Conservation (phyloP, 164 flowering plant species). For the Vitis riparia region DNA sequence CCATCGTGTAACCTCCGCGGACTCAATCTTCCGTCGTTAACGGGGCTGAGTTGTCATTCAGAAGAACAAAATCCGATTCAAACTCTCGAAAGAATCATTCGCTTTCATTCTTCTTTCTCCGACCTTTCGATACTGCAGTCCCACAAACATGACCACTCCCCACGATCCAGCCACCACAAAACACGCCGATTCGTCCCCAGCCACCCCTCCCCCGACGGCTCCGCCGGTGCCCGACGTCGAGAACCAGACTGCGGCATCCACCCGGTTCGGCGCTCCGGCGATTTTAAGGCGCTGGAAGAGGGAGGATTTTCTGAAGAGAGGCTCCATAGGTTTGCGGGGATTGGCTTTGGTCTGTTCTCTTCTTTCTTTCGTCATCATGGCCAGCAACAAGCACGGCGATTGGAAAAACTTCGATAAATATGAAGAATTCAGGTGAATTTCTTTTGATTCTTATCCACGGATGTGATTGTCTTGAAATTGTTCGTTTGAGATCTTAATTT, state of each 20-base stretch:
- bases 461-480: neutral
- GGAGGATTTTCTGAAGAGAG: slow-evolving; percentile 63
- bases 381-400: slow-evolving; percentile 67
- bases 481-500: neutral
- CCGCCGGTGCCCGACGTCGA: slow-evolving; percentile 32
- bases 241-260: slow-evolving; percentile 18
- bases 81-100: too few relatives aligned
- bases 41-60: too few relatives aligned
- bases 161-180: slow-evolving; percentile 9
- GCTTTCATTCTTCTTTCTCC: too few relatives aligned
- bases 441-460: neutral
- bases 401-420: slow-evolving; percentile 59
- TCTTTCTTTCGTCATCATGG: slow-evolving; percentile 73
- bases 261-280: slow-evolving; percentile 33
- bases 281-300: slow-evolving; percentile 66
- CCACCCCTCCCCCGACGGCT: slow-evolving; percentile 11
- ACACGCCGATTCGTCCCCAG: neutral
- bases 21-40: too few relatives aligned
- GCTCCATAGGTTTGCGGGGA: slow-evolving; percentile 44
- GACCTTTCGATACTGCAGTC: too few relatives aligned
- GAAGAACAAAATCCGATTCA: too few relatives aligned
- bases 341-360: slow-evolving; percentile 52
- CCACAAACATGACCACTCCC: slow-evolving; percentile 7
- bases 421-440: slow-evolving; percentile 67
- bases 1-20: too few relatives aligned